These are phyloP conservation scores for Cryptosporidium sp. DNA, from an alignment of 169 alveolate species.

Conservation along the genomic window DNA sequence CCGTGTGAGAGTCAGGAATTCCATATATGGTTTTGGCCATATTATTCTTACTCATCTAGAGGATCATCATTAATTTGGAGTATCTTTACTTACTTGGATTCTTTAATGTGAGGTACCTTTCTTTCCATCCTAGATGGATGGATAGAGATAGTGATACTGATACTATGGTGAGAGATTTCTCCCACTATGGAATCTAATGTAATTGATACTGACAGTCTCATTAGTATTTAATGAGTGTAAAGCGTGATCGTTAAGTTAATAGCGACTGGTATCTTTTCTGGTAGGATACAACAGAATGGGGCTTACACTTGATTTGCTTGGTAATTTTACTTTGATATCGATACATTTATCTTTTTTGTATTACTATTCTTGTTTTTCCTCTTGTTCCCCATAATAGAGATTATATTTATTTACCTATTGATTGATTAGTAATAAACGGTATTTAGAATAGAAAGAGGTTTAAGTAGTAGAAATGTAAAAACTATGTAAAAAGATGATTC, in stretches of 20 bases:
- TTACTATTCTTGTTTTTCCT: not conserved
- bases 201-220: constrained; percentile 60
- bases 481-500: no score
- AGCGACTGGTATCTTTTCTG: constrained; percentile 62
- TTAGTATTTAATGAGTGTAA: constrained; percentile 28
- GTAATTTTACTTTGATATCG: constrained; percentile 16
- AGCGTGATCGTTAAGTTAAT: constrained; percentile 66
- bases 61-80: constrained; percentile 71
- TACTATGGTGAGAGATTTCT: not conserved
- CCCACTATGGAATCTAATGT: not conserved
- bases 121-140: not conserved
- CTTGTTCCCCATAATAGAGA: no score
- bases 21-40: not conserved
- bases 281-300: constrained; percentile 76
- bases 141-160: constrained; percentile 17
- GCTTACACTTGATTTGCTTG: constrained; percentile 76
- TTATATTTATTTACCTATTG: no score
- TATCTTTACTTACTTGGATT: constrained; percentile 10
- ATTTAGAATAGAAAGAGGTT: no score
- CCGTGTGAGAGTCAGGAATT: constrained; percentile 42
- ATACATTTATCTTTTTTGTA: not conserved
- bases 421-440: no score
- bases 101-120: constrained; percentile 13
- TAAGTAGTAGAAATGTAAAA: no score
- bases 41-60: constrained; percentile 13